Conservation (phyloP, 2,329 filamentous ascomycete species). For the Diaporthe citriasiana region DNA sequence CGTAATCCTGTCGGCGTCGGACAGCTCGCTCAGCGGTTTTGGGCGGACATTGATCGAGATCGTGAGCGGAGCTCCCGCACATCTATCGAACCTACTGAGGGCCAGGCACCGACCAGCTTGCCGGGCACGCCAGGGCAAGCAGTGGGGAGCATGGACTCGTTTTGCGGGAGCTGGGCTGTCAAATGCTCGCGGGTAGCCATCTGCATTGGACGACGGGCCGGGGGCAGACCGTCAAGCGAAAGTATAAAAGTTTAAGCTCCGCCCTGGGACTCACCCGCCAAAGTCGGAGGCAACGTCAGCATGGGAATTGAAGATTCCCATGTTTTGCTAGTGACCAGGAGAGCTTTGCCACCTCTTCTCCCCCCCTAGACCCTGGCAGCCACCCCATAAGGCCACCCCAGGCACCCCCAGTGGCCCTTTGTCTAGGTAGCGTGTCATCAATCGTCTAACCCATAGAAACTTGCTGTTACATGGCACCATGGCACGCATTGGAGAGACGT, state of each 20-base stretch:
- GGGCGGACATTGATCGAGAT: background rate
- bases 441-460: slow-evolving; percentile 2
- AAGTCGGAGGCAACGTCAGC: background rate
- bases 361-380: slow-evolving; percentile 1
- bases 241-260: slow-evolving; percentile 23
- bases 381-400: too few relatives aligned
- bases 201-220: background rate
- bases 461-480: background rate
- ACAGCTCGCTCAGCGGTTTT: background rate
- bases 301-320: slow-evolving; percentile 34
- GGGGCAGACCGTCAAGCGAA: slow-evolving; percentile 23
- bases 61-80: background rate
- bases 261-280: background rate
- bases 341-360: slow-evolving; percentile 7
- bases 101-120: background rate
- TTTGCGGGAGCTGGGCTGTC: background rate
- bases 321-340: background rate
- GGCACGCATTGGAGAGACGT: background rate
- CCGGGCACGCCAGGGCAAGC: background rate
- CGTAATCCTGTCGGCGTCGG: background rate
- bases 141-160: background rate
- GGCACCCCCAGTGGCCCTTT: background rate
- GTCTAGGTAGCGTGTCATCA: slow-evolving; percentile 7
- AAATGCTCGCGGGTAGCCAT: background rate
- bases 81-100: too few relatives aligned